These are phyloP conservation scores for Drechslerella coelobrocha DNA, from an alignment of 2,329 filamentous ascomycete species.

Conservation along the genomic window DNA sequence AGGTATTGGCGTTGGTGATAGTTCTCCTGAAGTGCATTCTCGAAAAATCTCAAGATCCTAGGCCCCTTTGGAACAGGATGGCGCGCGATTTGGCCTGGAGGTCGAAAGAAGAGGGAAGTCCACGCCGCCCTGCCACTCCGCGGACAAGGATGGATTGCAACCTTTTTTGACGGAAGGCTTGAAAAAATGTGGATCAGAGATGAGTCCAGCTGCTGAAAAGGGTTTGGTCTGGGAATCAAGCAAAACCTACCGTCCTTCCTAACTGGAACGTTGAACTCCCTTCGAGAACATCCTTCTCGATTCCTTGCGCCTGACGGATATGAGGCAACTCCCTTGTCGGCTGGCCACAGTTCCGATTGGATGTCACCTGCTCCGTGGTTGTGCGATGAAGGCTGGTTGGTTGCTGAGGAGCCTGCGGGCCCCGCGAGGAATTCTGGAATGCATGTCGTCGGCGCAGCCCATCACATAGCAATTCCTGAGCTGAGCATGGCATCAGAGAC, in stretches of 20 bases:
- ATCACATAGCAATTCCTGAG: no score
- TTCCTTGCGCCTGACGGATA: not conserved
- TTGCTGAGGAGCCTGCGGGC: no score
- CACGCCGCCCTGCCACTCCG: slow-evolving; percentile 27
- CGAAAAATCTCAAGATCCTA: slow-evolving; percentile 37
- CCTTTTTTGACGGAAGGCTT: slow-evolving; percentile 22
- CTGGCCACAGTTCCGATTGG: not conserved
- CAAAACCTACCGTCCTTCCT: slow-evolving; percentile 48
- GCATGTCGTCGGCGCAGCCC: no score
- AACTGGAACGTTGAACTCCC: slow-evolving; percentile 27
- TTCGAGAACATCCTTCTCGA: slow-evolving; percentile 38
- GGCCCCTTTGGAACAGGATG: slow-evolving; percentile 25
- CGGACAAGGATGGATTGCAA: slow-evolving; percentile 33
- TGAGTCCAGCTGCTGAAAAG: slow-evolving; percentile 48
- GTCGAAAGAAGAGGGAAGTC: slow-evolving; percentile 32
- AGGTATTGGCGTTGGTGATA: not conserved
- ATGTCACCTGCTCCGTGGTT: not conserved
- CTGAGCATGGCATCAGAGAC: no score
- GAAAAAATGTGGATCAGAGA: slow-evolving; percentile 39
- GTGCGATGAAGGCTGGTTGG: not conserved
- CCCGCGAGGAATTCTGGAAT: no score
- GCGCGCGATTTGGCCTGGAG: slow-evolving; percentile 13
- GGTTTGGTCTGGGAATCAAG: slow-evolving; percentile 27
- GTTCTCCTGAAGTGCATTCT: slow-evolving; percentile 29
- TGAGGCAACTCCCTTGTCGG: slow-evolving; percentile 15